phyloP scores from a whole-genome alignment of 2,329 filamentous ascomycete genomes.

The Fusarium xyrophilum region DNA sequence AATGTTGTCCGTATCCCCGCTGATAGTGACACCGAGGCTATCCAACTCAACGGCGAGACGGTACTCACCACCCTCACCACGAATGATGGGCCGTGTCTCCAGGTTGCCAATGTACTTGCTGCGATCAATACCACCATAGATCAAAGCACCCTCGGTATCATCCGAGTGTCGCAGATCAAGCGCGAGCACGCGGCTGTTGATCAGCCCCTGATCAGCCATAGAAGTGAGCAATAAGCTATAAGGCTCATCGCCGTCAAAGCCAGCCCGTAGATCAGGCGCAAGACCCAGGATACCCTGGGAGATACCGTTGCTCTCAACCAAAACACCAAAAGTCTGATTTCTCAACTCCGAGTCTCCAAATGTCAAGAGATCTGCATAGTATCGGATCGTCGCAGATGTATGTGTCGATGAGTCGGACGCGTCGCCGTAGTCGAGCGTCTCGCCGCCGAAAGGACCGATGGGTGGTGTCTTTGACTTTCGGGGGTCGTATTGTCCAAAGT shows the following conservation, averaged over 20 bases:
- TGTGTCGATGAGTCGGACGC: slow-evolving; percentile 45
- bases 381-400: slow-evolving; percentile 52
- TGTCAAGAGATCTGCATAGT: slow-evolving; percentile 55
- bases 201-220: slow-evolving; percentile 55
- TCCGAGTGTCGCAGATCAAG: slow-evolving; percentile 57
- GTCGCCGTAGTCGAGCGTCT: slow-evolving; percentile 52
- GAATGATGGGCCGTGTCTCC: slow-evolving; percentile 52
- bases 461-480: slow-evolving; percentile 49
- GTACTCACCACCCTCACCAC: slow-evolving; percentile 46
- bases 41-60: slow-evolving; percentile 48
- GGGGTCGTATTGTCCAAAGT: slow-evolving; percentile 55
- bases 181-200: slow-evolving; percentile 58
- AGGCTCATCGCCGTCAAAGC: slow-evolving; percentile 47
- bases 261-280: slow-evolving; percentile 50
- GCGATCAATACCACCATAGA: slow-evolving; percentile 61
- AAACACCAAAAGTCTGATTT: slow-evolving; percentile 60
- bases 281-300: slow-evolving; percentile 61
- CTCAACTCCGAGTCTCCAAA: slow-evolving; percentile 52
- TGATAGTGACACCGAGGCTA: slow-evolving; percentile 44
- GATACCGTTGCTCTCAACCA: slow-evolving; percentile 53
- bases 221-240: slow-evolving; percentile 64
- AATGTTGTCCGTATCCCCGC: slow-evolving; percentile 33
- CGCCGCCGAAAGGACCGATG: slow-evolving; percentile 47
- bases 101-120: slow-evolving; percentile 59
- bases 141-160: slow-evolving; percentile 55